phyloP scores from a whole-genome alignment of 768 basidiomycete species.

The Cystobasidium onofrii region DNA sequence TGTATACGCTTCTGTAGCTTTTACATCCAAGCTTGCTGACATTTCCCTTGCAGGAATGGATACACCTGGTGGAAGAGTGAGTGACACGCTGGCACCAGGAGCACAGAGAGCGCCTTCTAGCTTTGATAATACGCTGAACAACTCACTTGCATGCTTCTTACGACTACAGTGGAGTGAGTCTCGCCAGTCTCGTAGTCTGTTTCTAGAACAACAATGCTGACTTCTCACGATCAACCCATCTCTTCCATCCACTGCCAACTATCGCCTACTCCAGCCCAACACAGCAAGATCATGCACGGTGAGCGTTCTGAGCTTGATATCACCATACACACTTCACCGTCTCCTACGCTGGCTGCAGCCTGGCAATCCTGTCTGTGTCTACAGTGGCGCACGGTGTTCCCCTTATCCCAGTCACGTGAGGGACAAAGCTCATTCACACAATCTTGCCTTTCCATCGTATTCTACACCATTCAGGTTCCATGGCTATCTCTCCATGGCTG shows the following conservation, averaged over 20 bases:
- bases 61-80: background rate
- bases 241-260: background rate
- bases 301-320: too few species aligned
- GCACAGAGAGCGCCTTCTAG: too few species aligned
- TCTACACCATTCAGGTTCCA: conserved; percentile 2
- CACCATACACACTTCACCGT: too few species aligned
- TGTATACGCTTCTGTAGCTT: background rate
- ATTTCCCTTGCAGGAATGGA: background rate
- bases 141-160: background rate
- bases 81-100: too few species aligned
- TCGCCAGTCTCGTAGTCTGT: background rate
- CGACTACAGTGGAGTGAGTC: background rate
- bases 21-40: background rate
- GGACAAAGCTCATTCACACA: background rate
- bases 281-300: conserved; percentile 26
- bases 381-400: too few species aligned
- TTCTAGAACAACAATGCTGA: too few species aligned
- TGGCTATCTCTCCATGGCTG: background rate
- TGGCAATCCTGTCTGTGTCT: too few species aligned
- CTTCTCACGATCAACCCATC: too few species aligned
- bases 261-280: background rate
- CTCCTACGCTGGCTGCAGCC: too few species aligned
- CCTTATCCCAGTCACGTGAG: background rate
- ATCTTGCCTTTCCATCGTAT: too few species aligned
- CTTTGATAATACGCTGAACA: too few species aligned